Evolutionary conservation across 768 basidiomycete species (phyloP), one percentile per base, ranked within the genome.

Genomic region (Rhodotorula toruloides): DNA sequence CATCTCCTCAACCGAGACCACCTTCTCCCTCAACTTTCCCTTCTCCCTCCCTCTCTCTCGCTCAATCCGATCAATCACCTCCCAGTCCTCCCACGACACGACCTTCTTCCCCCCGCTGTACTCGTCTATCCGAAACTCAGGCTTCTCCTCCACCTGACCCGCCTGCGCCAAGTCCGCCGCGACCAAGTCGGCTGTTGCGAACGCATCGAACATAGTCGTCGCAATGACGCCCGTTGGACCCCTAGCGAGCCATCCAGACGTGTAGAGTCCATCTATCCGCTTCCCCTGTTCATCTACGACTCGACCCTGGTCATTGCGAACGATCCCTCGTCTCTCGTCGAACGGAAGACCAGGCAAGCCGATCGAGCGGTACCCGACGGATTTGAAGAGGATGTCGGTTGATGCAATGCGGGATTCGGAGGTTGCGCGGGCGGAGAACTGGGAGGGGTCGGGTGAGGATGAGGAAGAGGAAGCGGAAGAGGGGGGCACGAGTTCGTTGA

Each of bases 201-300:
- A 91, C 29, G 93, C 89, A 75, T 96, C 83, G 77, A 90, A 85
- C 91, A 99, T 91, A 40, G 96, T 96, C 6, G 86, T 82, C 3
- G 91, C 92, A 50, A 98, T 81, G 19, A 98, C 92, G 16, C 93
- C 93, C 58, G 84, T 86, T 0, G 96, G 92, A 42, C 94, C 94
- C 6, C 84, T 85, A 4, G 90, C 87, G 4, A 90, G 87, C 96
- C 96, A 99, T 16, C 94, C 94, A 2, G 89, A 87, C 2, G 90
- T 87, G 75, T 96, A 99, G n/a, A 93, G 84, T 43, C 80, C 81
- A 8, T 77, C 74, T 11, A 81, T 62, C 77, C 79, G 73, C 29
- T 72, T 58, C 6, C 78, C 80, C 4, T 73, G 48, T 22, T 73
- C 74, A 47, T 76, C 74, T 0, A 76, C 67, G n/a, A 81, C 77